Base-by-base conservation (phyloP, 106 monocot species). In the Dendrobium catenatum region DNA sequence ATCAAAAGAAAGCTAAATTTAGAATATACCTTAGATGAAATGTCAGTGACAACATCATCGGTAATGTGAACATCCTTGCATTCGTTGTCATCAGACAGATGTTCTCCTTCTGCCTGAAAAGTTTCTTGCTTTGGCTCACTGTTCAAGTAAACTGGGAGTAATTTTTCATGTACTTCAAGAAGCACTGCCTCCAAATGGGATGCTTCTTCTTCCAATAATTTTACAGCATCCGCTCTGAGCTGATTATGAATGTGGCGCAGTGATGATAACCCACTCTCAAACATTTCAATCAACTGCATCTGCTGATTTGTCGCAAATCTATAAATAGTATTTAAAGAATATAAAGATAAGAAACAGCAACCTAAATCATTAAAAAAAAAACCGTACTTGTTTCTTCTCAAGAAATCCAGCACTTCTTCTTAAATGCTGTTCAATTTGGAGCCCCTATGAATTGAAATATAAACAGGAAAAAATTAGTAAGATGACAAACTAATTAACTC, bases 361-460 rank as follows among this genome's bases (percentile, higher is more conserved):
- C 33, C 73, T 42, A 73, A 75, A 75, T 75, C 11, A 1, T 13
- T 10, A 16, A 76, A 76, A 76, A 48, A 76, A 73, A 73, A 83
- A 66, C 16, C 89, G 66, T 87, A 95, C 98, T 79, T 87, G 87
- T 79, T 85, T 89, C 78, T 85, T 93, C 80, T 99, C 93, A 70
- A 90, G 70, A 67, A 72, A 59, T 19, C 75, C 86, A 42, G 87
- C 82, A 75, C 87, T 95, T 81, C 77, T 91, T 88, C 90, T 91
- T 72, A 95, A 79, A 90, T 99, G 93, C 17, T 86, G 87, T 80
- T 99, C 98, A 73, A 99, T 94, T 75, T 95, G 88, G 79, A 99
- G 82, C 4, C 98, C 98, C 95, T 95, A 46, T 31, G 77, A 26
- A 78, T 66, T 48, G 54, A 84, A 73, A 76, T 2, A 24, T 46